phyloP scores from a whole-genome alignment of 1,284 basidiomycete genomes.

The Fomitopsis pinicola region DNA sequence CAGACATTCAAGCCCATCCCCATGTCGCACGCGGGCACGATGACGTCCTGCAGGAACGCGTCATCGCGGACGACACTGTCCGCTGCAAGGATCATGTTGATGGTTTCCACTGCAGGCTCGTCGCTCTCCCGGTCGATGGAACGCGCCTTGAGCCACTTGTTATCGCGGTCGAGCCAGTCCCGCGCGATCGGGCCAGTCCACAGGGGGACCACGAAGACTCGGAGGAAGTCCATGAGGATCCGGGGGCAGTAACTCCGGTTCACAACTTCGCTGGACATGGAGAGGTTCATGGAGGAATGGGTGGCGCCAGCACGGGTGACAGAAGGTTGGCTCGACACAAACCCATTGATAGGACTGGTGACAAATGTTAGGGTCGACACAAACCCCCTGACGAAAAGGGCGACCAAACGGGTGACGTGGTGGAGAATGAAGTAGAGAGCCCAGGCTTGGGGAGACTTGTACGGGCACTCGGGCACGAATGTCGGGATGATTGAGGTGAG shows the following conservation, averaged over 20 bases:
- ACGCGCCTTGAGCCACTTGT: not conserved
- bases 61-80: not conserved
- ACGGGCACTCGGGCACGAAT: not conserved
- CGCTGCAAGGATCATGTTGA: not conserved
- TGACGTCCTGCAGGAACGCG: not conserved
- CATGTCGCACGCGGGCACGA: too few species aligned
- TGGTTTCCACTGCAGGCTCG: not conserved
- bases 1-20: too few species aligned
- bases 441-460: not conserved
- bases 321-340: not conserved
- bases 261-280: too few species aligned
- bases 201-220: too few species aligned
- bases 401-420: too few species aligned
- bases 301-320: too few species aligned
- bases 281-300: too few species aligned
- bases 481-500: not conserved
- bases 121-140: too few species aligned
- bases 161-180: not conserved
- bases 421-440: not conserved
- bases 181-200: too few species aligned
- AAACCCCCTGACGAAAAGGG: not conserved
- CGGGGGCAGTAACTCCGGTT: too few species aligned
- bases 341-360: not conserved
- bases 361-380: not conserved
- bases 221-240: too few species aligned